Evolutionary conservation across 768 basidiomycete species (phyloP).

Genomic region (Sarcomyxa edulis): DNA sequence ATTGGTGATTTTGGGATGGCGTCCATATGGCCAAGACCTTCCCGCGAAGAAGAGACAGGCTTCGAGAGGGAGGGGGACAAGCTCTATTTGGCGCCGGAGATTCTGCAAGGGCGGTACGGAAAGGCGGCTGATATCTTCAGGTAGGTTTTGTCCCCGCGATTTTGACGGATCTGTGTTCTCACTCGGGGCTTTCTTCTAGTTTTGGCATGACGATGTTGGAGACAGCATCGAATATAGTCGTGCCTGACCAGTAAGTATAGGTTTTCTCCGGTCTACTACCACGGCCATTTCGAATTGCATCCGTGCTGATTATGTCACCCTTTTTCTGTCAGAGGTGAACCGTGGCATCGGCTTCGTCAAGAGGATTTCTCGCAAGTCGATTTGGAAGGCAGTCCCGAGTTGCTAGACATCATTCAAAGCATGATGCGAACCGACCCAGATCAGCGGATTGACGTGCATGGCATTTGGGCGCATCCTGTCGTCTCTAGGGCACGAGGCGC

Average conservation of each 20-base stretch:
- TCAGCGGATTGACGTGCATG: conserved; percentile 49
- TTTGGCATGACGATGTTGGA: conserved; percentile 96
- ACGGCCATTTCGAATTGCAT: conserved; percentile 13
- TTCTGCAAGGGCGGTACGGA: conserved; percentile 86
- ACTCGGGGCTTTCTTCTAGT: conserved; percentile 44
- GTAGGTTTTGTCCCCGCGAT: conserved; percentile 47
- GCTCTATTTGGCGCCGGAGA: conserved; percentile 94
- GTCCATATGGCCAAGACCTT: conserved; percentile 78
- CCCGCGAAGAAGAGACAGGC: conserved; percentile 28
- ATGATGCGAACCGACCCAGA: conserved; percentile 77
- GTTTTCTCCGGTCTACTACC: conserved; percentile 13
- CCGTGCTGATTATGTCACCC: conserved; percentile 22
- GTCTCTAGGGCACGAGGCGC: conserved; percentile 54
- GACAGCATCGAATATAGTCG: conserved; percentile 91
- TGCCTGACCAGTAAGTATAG: conserved; percentile 87
- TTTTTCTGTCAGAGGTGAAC: conserved; percentile 62
- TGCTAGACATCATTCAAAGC: conserved; percentile 61
- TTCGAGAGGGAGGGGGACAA: conserved; percentile 98
- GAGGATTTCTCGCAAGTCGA: conserved; percentile 90
- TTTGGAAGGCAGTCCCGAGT: conserved; percentile 55
- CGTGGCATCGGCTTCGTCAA: conserved; percentile 89
- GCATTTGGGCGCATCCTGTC: conserved; percentile 56
- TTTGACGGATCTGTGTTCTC: conserved; percentile 26
- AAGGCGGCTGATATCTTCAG: conserved; percentile 96
- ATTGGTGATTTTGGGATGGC: conserved; percentile 99